These are phyloP conservation scores for Nigrograna mackinnonii DNA, from an alignment of 2,329 filamentous ascomycete species.

Conservation along the genomic window DNA sequence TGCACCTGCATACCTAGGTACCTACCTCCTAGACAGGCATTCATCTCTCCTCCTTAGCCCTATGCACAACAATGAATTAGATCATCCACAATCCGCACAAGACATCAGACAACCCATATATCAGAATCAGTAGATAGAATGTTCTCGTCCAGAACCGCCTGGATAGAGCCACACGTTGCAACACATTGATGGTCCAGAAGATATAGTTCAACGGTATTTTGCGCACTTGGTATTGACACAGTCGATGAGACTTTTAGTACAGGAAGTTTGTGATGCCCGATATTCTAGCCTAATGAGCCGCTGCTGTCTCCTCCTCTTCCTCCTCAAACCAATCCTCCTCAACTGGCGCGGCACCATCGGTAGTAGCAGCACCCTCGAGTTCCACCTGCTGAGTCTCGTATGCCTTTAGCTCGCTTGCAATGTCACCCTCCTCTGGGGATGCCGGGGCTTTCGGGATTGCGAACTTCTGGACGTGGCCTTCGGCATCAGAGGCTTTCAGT, in stretches of 20 bases:
- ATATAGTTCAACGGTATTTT: slow-evolving; percentile 17
- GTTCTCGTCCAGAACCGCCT: too few species aligned
- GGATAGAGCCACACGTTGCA: too few species aligned
- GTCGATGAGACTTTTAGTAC: slow-evolving; percentile 38
- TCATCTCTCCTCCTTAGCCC: too few species aligned
- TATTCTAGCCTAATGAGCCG: slow-evolving; percentile 35
- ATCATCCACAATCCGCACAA: too few species aligned
- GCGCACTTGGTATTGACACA: slow-evolving; percentile 37
- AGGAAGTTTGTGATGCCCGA: slow-evolving; percentile 15
- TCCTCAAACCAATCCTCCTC: slow-evolving; percentile 84
- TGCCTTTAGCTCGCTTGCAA: slow-evolving; percentile 87
- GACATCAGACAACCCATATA: too few species aligned
- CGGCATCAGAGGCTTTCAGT: slow-evolving; percentile 83
- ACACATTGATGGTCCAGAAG: too few species aligned
- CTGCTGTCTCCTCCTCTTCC: slow-evolving; percentile 59
- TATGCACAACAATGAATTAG: too few species aligned
- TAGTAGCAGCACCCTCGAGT: slow-evolving; percentile 77
- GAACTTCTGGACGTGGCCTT: slow-evolving; percentile 92
- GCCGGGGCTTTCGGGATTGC: slow-evolving; percentile 74
- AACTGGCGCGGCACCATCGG: slow-evolving; percentile 61
- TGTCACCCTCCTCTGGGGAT: slow-evolving; percentile 92
- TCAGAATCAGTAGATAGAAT: too few species aligned
- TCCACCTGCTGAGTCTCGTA: slow-evolving; percentile 96
- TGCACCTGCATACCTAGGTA: too few species aligned
- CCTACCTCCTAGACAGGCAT: too few species aligned